Evolutionary conservation across 225 moss, liverwort and hornwort species (phyloP).

Genomic region (Thuidium tamariscinum): DNA sequence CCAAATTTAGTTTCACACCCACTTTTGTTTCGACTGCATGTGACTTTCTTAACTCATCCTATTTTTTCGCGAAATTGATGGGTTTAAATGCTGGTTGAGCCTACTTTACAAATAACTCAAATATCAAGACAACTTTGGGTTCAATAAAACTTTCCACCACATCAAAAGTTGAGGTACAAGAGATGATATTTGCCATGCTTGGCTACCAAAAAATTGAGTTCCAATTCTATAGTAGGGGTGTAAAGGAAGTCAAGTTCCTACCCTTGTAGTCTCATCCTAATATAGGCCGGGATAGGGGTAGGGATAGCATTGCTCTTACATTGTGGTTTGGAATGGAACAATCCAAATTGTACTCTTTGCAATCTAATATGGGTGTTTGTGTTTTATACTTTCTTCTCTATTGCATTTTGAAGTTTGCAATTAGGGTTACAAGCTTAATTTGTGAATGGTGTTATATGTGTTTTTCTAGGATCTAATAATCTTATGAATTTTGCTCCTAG

Average conservation of each 20-base stretch:
- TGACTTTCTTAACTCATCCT: too few species aligned
- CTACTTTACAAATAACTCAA: too few species aligned
- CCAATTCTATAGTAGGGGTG: too few species aligned
- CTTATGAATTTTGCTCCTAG: fast-evolving
- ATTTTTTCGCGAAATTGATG: too few species aligned
- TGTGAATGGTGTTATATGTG: background rate
- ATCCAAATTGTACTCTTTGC: fast-evolving
- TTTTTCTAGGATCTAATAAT: background rate
- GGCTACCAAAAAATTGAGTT: too few species aligned
- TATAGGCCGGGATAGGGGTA: background rate
- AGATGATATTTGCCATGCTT: too few species aligned
- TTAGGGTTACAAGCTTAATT: background rate
- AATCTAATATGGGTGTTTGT: too few species aligned
- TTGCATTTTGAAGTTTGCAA: background rate
- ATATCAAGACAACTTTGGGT: background rate
- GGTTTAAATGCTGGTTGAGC: too few species aligned
- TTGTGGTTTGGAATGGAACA: background rate
- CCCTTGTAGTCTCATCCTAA: fast-evolving
- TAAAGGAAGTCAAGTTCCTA: background rate
- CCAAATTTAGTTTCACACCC: too few species aligned
- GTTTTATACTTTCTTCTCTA: fast-evolving
- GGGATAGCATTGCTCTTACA: background rate
- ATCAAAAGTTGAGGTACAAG: background rate
- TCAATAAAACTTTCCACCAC: fast-evolving
- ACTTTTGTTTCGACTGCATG: too few species aligned